Evolutionary conservation across 306 rosid species (phyloP), one percentile per base, ranked within the genome.

Genomic region (Medicago arabica): DNA sequence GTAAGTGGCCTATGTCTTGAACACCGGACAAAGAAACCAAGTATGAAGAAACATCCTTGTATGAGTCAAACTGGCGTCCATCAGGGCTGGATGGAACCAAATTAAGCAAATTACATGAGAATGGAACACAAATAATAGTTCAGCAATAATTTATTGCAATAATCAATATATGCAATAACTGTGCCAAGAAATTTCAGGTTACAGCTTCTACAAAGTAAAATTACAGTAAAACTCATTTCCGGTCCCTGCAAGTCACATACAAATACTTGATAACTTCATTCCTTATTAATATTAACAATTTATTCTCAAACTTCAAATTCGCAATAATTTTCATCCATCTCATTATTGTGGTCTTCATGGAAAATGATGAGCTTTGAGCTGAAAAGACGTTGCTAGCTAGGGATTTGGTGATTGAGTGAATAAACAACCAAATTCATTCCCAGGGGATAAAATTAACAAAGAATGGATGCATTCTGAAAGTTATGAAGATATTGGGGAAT

Each of bases 11-110:
- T 58, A 68, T 47, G 46, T 81, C 86, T 76, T 81, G 87, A 51
- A 67, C 71, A 53, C 83, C 85, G 55, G 21, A 67, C 81, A 69
- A 75, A 60, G 92, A 76, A 47, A 78, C 80, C 89, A 89, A 78
- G 88, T 83, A 74, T 17, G 91, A 80, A 75, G 87, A 86, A 66
- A 83, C 90, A 72, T 89, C 93, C 87, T 89, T 86, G 90, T 75
- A 89, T 0, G 96, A 86, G 76, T 78, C 85, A 85, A 92, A 92
- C 83, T 89, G 87, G 75, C 23, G 82, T 83, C 97, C 97, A 81
- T 83, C 76, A 86, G 97, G 96, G 84, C 97, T 92, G 91, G 72
- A 88, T 67, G 82, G 72, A 79, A 83, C 75, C 82, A 75, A 71
- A 84, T 82, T 71, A 82, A 78, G 74, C 36, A 80, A 72, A 64